Evolutionary conservation across 2,329 filamentous ascomycete genomes (phyloP), one percentile per base, ranked within the genome.

Genomic region (Fusarium dlaminii): DNA sequence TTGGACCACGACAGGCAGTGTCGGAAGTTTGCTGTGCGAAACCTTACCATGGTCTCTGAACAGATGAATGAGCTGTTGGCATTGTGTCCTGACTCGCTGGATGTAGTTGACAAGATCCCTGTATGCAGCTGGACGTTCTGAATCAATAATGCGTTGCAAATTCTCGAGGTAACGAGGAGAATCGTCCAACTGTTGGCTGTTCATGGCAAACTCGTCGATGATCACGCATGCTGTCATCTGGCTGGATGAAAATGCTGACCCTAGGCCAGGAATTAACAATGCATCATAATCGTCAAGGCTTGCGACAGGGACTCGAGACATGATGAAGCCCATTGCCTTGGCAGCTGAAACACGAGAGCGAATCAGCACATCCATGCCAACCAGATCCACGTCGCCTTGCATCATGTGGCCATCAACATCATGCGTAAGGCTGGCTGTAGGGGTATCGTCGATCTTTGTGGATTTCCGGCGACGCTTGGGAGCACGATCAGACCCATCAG

Each of bases 331-430:
- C 82, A 99, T 91, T 6, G 96, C 96, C 79, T 90, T 91, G 27
- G 96, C 94, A 18, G 95, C 94, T 67, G 91, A 93, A n/a, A 97
- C 92, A 75, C 96, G 93, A 13, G 95, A 98, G 70, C 96, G 91
- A 56, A 98, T 90, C 82, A 99, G 90, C 12, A 92, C 92, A 68
- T 99, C 96, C 78, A 93, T 90, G 37, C 96, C 95, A 32, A 99
- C 95, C 46, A 99, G 87, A 79, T 99, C 97, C 52, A 98, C 92
- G 78, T 99, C 97, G 58, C 97, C 96, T 80, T 96, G 94, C 86
- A 99, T 95, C 92, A 99, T 98, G 76, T 97, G 95, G 15, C 95
- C 96, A 81, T 99, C 96, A 24, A 99, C 94, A 81, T 99, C 98
- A 82, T 99, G 96, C 3, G 93, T 90, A n/a, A 93, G 86, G n/a